Evolutionary conservation across 768 basidiomycete genomes (phyloP).

Genomic region (Thelephora ganbajun): DNA sequence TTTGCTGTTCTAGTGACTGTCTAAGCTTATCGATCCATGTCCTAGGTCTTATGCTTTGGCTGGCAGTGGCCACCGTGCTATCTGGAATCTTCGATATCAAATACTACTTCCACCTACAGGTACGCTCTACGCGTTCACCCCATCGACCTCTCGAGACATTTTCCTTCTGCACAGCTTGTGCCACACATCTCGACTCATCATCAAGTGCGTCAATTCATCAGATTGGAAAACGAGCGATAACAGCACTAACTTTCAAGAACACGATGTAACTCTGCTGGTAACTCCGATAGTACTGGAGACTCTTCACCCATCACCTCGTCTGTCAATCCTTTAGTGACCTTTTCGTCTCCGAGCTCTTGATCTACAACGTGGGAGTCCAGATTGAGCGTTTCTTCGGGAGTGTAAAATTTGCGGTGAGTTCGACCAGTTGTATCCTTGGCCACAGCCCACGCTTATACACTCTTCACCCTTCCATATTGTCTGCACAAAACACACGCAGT

Average conservation of each 20-base stretch:
- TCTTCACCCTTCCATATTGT: background rate
- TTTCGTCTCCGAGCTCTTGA: conserved; percentile 55
- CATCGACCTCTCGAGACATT: background rate
- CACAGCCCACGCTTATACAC: background rate
- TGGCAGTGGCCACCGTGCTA: conserved; percentile 58
- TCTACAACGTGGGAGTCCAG: conserved; percentile 56
- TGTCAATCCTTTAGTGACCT: conserved; percentile 82
- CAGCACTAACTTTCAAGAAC: conserved; percentile 19
- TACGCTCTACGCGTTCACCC: conserved; percentile 16
- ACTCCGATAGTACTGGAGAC: conserved; percentile 76
- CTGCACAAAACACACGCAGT: conserved; percentile 28
- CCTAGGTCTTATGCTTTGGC: conserved; percentile 63
- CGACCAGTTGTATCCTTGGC: conserved; percentile 1
- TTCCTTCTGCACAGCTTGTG: conserved; percentile 36
- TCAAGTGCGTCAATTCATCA: conserved; percentile 38
- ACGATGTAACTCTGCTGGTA: conserved; percentile 6
- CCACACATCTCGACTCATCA: conserved; percentile 86
- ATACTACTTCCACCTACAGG: conserved; percentile 79
- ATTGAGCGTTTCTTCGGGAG: conserved; percentile 83
- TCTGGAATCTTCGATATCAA: conserved; percentile 77
- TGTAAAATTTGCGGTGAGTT: conserved; percentile 70
- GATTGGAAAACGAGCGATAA: background rate
- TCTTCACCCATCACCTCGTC: conserved; percentile 56
- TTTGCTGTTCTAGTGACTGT: background rate
- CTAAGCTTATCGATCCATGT: conserved; percentile 2